Evolutionary conservation across 176 grass and related monocot species (phyloP).

Genomic region (Eragrostis nindensis): DNA sequence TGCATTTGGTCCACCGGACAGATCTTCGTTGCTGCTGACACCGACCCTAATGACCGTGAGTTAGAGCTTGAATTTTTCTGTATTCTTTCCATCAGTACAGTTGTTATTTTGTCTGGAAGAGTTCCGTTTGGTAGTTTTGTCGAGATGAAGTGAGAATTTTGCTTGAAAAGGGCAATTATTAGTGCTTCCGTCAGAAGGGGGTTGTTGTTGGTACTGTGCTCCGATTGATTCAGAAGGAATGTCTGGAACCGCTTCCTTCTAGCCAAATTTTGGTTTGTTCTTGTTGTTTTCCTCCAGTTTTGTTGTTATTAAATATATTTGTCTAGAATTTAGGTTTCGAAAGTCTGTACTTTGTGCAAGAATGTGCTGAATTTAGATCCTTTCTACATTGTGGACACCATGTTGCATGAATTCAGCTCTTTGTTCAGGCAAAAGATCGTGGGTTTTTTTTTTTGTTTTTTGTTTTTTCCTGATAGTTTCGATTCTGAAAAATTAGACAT

Average conservation of each 20-base stretch:
- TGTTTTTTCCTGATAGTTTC: neutral
- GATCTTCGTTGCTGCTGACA: constrained; percentile 54
- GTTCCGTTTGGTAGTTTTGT: neutral
- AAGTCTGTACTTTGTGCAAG: constrained; percentile 20
- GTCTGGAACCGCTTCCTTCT: neutral
- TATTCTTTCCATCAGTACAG: neutral
- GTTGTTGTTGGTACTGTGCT: neutral
- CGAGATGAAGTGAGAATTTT: constrained; percentile 1
- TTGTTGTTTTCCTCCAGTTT: neutral
- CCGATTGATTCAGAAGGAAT: constrained; percentile 4
- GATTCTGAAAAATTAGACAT: neutral
- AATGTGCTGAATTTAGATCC: constrained; percentile 1
- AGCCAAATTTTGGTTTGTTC: constrained; percentile 8
- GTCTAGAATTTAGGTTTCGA: neutral
- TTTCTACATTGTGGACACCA: neutral
- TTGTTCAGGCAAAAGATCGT: neutral
- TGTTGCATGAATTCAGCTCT: neutral
- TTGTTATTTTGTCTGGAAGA: neutral
- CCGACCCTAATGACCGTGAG: constrained; percentile 56
- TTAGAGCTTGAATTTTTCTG: neutral
- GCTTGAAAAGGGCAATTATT: neutral
- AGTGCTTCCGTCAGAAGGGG: constrained; percentile 10
- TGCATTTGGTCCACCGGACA: constrained; percentile 40
- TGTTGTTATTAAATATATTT: neutral
- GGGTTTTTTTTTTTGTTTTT: neutral